Conservation (phyloP, 305 asterid genomes). For the Andrographis paniculata region DNA sequence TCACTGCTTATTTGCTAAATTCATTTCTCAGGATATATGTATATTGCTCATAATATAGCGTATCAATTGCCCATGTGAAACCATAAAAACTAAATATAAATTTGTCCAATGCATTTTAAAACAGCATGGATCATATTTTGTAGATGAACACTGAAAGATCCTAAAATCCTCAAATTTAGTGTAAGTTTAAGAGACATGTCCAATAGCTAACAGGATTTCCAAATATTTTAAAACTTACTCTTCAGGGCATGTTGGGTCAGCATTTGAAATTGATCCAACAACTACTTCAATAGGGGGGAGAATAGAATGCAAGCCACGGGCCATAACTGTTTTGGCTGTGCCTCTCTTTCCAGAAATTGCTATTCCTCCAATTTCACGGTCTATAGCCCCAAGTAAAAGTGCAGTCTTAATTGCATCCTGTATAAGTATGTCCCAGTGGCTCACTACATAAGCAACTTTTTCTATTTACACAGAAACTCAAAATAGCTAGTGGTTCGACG, state of each 20-base stretch:
- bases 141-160: not conserved
- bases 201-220: constrained; percentile 5
- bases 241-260: constrained; percentile 74
- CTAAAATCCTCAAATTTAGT: not conserved
- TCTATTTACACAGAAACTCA: not conserved
- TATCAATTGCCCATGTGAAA: too few species aligned
- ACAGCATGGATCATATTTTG: not conserved
- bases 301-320: constrained; percentile 96
- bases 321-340: constrained; percentile 98
- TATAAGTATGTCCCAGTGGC: constrained; percentile 11
- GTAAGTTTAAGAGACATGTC: not conserved
- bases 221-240: constrained; percentile 39
- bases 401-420: constrained; percentile 98
- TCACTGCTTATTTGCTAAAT: too few species aligned
- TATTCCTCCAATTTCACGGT: constrained; percentile 95
- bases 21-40: too few species aligned
- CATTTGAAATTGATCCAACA: constrained; percentile 72
- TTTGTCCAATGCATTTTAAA: not conserved
- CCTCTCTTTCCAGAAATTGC: constrained; percentile 97
- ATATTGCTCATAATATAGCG: too few species aligned
- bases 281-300: constrained; percentile 97
- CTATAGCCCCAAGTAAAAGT: constrained; percentile 94
- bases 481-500: not conserved
- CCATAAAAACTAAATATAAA: not conserved
- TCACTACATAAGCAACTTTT: constrained; percentile 3